These are phyloP conservation scores for Pyrus bretschneideri DNA, from an alignment of 306 rosid species.

Conservation along the genomic window DNA sequence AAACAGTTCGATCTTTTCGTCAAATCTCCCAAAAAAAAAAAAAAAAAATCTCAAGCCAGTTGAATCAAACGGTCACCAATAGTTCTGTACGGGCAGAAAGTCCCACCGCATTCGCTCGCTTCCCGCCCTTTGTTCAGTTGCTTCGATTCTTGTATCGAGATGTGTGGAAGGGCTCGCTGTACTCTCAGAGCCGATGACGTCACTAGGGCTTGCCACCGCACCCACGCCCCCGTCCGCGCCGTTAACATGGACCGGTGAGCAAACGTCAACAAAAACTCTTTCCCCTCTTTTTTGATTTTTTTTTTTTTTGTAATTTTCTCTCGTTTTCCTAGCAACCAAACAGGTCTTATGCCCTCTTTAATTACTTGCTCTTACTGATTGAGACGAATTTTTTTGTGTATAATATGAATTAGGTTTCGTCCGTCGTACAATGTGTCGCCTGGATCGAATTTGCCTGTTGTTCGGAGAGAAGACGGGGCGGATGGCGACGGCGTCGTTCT, in stretches of 20 bases:
- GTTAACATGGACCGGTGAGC: slow-evolving; percentile 52
- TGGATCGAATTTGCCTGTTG: slow-evolving; percentile 54
- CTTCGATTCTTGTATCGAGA: neutral
- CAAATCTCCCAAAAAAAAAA: too few relatives aligned
- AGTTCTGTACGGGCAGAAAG: neutral
- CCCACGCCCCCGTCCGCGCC: slow-evolving; percentile 29
- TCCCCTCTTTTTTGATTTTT: neutral
- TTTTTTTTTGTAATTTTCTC: neutral
- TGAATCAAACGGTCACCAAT: neutral
- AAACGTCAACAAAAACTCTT: neutral
- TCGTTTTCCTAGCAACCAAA: neutral
- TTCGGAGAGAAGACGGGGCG: slow-evolving; percentile 68
- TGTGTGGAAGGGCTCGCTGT: slow-evolving; percentile 87
- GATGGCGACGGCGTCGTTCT: slow-evolving; percentile 45
- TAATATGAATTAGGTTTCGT: slow-evolving; percentile 40
- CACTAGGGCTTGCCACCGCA: slow-evolving; percentile 61
- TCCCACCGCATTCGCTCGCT: neutral
- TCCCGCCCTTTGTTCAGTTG: slow-evolving; percentile 34
- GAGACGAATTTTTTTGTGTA: neutral
- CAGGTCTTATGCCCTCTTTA: neutral
- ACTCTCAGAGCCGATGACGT: slow-evolving; percentile 56
- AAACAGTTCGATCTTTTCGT: too few relatives aligned
- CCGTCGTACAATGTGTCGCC: slow-evolving; percentile 75
- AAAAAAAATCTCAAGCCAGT: neutral
- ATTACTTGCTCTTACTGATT: neutral